Conservation (phyloP, 2,329 filamentous ascomycete genomes). For the Hyphodiscus sp. region DNA sequence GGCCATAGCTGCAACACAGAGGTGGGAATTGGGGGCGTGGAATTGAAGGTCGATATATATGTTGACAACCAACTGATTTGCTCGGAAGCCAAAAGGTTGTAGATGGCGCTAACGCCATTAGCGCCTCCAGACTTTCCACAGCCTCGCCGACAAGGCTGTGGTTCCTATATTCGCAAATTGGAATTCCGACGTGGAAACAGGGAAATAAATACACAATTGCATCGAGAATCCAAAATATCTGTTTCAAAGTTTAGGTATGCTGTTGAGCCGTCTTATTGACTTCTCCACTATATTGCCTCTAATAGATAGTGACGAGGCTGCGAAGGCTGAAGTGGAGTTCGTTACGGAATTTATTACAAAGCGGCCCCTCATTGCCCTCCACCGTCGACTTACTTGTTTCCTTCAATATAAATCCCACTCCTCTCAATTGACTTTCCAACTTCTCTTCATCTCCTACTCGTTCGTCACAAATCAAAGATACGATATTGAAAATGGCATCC, state of each 20-base stretch:
- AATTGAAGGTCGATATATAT: conserved; percentile 3
- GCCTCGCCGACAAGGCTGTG: too few species aligned
- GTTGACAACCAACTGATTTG: background rate
- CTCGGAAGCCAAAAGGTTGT: conserved; percentile 2
- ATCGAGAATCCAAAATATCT: too few species aligned
- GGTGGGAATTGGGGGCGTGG: too few species aligned
- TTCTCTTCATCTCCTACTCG: background rate
- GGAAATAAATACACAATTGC: too few species aligned
- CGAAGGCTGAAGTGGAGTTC: background rate
- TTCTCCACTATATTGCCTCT: background rate
- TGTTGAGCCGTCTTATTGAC: too few species aligned
- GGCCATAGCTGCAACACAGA: background rate
- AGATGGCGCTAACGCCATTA: too few species aligned
- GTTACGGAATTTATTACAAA: background rate
- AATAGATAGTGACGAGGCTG: background rate
- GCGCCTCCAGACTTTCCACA: too few species aligned
- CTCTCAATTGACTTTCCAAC: background rate
- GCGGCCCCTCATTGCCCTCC: background rate
- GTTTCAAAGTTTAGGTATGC: too few species aligned
- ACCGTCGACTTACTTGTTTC: background rate
- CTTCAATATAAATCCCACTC: background rate
- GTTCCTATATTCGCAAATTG: too few species aligned
- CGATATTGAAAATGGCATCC: conserved; percentile 26
- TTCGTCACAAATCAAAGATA: background rate
- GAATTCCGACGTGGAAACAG: too few species aligned